Percentiles rank a stretch among this genome's conserved stretches.
Conservation (phyloP, 2,329 filamentous ascomycete genomes). For the Ophiocordyceps australis region DNA sequence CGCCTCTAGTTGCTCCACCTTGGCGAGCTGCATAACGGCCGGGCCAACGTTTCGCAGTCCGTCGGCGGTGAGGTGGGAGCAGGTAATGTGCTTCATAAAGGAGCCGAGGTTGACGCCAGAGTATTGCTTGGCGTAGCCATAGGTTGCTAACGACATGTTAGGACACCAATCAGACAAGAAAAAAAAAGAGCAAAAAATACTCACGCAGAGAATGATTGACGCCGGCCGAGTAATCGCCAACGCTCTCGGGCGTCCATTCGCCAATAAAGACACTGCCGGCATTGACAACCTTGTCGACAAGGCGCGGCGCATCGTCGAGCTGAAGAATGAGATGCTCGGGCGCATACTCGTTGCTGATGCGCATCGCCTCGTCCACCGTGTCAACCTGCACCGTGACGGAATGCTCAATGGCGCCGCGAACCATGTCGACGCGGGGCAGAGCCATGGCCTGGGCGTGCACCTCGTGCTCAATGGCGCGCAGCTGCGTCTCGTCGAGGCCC, state of each 20-base stretch:
- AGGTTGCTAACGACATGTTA: conserved; percentile 47
- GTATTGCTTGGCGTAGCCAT: conserved; percentile 96
- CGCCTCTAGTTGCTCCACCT: conserved; percentile 87
- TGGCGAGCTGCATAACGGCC: conserved; percentile 88
- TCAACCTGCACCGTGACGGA: conserved; percentile 71
- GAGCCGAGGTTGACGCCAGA: conserved; percentile 92
- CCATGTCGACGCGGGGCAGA: conserved; percentile 81
- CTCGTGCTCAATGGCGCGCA: conserved; percentile 78
- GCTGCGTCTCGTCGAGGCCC: conserved; percentile 52
- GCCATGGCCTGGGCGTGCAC: conserved; percentile 74
- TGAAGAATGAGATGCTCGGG: conserved; percentile 95
- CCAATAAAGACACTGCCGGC: conserved; percentile 94
- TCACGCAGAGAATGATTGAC: conserved; percentile 95
- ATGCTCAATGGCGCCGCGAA: conserved; percentile 77
- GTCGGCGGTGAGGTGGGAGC: conserved; percentile 71
- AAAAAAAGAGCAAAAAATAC: conserved; percentile 11
- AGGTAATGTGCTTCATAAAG: conserved; percentile 96
- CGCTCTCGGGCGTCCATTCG: conserved; percentile 91
- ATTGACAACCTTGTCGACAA: conserved; percentile 70
- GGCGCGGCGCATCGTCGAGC: conserved; percentile 54
- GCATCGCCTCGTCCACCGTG: conserved; percentile 55
- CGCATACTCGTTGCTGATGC: conserved; percentile 81
- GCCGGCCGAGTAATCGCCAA: conserved; percentile 93
- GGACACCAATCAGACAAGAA: not conserved
- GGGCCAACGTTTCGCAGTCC: conserved; percentile 71